Evolutionary conservation across 2,329 filamentous ascomycete genomes (phyloP), one percentile per base, ranked within the genome.

Genomic region (Penicillium sclerotigenum): DNA sequence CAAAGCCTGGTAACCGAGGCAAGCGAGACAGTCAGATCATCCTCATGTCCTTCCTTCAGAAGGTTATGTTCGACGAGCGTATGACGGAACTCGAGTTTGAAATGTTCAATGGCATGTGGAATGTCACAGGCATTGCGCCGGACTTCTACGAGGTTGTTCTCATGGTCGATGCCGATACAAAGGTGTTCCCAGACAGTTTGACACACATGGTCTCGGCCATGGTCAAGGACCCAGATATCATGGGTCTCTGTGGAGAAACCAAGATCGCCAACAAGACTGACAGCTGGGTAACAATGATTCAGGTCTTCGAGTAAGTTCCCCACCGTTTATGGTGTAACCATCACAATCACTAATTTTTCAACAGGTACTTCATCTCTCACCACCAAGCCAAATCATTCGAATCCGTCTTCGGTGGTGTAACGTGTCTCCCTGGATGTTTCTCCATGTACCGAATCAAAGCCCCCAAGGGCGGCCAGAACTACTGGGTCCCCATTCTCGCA

Each of bases 381-480:
- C 95, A 99, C 74, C 83, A 95, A 68, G 86, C 92, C 69, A 99
- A 99, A 77, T 91, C 93, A 4, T 99, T 99, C 77, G 94, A 99
- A 75, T 97, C 92, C 1, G 89, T 97, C 63, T 99, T 99, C 75
- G 94, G 94, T 77, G 94, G 94, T 88, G 94, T 99, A 59, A 99
- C 94, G 62, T 99, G 94, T 82, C 81, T 99, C 65, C 94, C 94
- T 16, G 94, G 94, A 62, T 99, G 94, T 81, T 99, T 99, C 86
- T 97, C 91, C 82, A 99, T 99, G 95, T 99, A 99, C 80, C 90
- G 94, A 69, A 97, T 99, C 84, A 99, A 99, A 78, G 90, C 94
- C 29, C 95, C 94, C 58, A 99, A 99, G 79, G 94, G 94, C 63
- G 93, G 89, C 26, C 91, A 97, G 73, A 97, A 99, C 80, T 99